Percentiles rank a stretch among this genome's conserved stretches.
Evolutionary conservation across 164 flowering plant genomes (phyloP).

Genomic region (Aristolochia californica): DNA sequence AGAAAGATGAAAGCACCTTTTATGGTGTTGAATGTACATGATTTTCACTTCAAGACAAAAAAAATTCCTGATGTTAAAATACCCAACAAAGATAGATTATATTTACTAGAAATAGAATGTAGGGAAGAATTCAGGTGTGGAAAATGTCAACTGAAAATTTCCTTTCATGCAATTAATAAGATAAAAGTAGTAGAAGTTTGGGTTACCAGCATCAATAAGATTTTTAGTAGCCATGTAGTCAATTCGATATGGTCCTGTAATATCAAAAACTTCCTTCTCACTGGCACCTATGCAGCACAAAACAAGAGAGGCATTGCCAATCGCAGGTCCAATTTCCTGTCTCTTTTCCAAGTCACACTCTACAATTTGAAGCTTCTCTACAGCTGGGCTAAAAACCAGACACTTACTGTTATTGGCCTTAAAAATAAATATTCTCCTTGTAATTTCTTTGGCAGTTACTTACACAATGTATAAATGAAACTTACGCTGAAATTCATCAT

Average conservation of each 20-base stretch:
- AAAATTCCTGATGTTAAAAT: background rate
- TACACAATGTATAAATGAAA: slow-evolving; percentile 1
- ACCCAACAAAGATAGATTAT: no score
- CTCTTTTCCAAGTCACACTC: slow-evolving; percentile 87
- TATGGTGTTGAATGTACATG: background rate
- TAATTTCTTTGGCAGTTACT: background rate
- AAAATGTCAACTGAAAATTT: background rate
- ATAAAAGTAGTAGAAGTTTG: background rate
- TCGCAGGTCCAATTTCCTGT: slow-evolving; percentile 48
- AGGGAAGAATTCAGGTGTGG: background rate
- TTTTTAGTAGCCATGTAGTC: slow-evolving; percentile 83
- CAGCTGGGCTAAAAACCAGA: slow-evolving; percentile 93
- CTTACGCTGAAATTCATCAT: slow-evolving; percentile 43
- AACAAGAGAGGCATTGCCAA: slow-evolving; percentile 72
- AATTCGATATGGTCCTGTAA: slow-evolving; percentile 89
- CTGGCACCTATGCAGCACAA: slow-evolving; percentile 98
- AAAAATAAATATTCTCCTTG: background rate
- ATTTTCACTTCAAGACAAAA: background rate
- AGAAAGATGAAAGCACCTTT: background rate
- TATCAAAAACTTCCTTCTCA: slow-evolving; percentile 85
- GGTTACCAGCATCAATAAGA: slow-evolving; percentile 80
- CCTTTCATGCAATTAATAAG: background rate
- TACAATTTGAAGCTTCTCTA: slow-evolving; percentile 88
- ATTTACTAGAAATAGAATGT: no score
- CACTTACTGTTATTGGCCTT: slow-evolving; percentile 32